phyloP scores from a whole-genome alignment of 2,329 filamentous ascomycete genomes.

The Ophiostoma pallidulum region DNA sequence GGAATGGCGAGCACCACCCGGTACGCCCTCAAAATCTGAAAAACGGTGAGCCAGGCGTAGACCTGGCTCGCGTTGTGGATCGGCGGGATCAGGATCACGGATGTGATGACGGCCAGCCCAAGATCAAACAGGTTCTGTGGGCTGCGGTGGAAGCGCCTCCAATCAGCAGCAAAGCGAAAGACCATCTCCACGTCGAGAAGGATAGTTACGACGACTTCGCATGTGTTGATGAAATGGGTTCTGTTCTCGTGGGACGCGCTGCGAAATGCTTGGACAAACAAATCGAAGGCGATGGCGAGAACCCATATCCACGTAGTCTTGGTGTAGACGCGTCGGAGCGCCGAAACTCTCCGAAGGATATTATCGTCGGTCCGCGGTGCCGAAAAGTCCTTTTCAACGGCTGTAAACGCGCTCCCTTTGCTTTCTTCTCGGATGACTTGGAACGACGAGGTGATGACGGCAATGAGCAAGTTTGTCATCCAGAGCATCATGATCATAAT shows the following conservation, averaged over 20 bases:
- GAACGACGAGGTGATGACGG: slow-evolving; percentile 96
- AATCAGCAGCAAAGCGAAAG: slow-evolving; percentile 67
- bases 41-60: slow-evolving; percentile 84
- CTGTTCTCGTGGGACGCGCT: slow-evolving; percentile 65
- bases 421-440: slow-evolving; percentile 97
- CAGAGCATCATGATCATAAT: slow-evolving; percentile 93
- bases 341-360: slow-evolving; percentile 29
- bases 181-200: slow-evolving; percentile 74
- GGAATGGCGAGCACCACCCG: slow-evolving; percentile 83
- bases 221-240: slow-evolving; percentile 55
- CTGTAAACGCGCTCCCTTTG: slow-evolving; percentile 84
- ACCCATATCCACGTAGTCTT: slow-evolving; percentile 74
- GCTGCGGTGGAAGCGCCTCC: slow-evolving; percentile 67
- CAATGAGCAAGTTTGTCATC: slow-evolving; percentile 90
- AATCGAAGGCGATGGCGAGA: slow-evolving; percentile 64
- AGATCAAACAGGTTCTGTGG: slow-evolving; percentile 74
- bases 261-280: slow-evolving; percentile 69
- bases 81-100: slow-evolving; percentile 73
- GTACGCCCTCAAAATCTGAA: slow-evolving; percentile 88
- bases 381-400: slow-evolving; percentile 46
- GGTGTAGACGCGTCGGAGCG: slow-evolving; percentile 62
- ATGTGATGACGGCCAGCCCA: slow-evolving; percentile 67
- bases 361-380: slow-evolving; percentile 31
- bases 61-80: slow-evolving; percentile 61
- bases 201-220: slow-evolving; percentile 68